Evolutionary conservation across 176 grass and related monocot genomes (phyloP), one percentile per base, ranked within the genome.

Genomic region (Alloteropsis semialata): DNA sequence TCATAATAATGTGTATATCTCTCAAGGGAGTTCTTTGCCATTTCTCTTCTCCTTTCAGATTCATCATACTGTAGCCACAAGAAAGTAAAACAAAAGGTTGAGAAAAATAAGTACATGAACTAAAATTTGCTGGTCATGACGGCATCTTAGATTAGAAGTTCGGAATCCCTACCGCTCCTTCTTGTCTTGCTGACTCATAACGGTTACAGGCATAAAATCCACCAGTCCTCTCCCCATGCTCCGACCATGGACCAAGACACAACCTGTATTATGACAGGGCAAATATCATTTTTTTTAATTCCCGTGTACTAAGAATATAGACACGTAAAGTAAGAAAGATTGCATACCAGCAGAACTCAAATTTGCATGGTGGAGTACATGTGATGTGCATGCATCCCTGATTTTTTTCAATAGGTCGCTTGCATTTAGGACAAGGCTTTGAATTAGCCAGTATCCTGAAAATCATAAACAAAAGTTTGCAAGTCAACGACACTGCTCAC

Each of bases 1-100:
- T 99, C 97, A 89, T 99, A 99, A 81, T 99, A 99, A 85, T 99
- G 97, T 65, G 97, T 99, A 58, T 99, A 99, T 85, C 93, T 99
- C 85, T 99, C 97, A 64, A 96, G 97, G 12, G 97, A 99, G 74
- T 99, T 96, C 83, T 99, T 99, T 34, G 97, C 97, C 97, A 99
- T 99, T 88, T 99, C 97, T 89, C 97, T 92, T 88, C 97, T 94
- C 87, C 93, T 93, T 87, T 99, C 97, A 90, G 93, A 96, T 90
- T 99, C 97, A 79, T 99, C 97, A 53, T 99, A 96, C 97, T 99
- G 83, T 81, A 84, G 83, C 25, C 53, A 90, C 61, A 72, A 56
- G 60, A 36, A 79, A 92, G 24, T 8, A 59, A 72, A 5, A 46
- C 50, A 84, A 77, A 51, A 46, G 72, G 15, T 56, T 59, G 22